Conservation (phyloP, 1,284 basidiomycete species). For the Rhodotorula sp. region DNA sequence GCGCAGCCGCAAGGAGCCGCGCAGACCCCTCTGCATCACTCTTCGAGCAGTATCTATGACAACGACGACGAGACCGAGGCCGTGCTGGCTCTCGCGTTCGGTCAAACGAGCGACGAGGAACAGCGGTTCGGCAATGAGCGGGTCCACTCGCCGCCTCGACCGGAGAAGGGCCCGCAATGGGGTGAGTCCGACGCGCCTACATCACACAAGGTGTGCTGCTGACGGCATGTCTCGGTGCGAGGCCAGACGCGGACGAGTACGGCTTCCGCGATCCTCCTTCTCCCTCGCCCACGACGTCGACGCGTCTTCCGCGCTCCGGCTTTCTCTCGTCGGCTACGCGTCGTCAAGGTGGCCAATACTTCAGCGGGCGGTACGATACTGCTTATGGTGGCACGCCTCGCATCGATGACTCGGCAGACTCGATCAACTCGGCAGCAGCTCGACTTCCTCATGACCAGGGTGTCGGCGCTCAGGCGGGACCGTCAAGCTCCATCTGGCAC, state of each 20-base stretch:
- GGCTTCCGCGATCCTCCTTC: slow-evolving; percentile 1
- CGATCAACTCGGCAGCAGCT: no score
- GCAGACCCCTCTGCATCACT: background rate
- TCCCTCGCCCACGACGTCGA: background rate
- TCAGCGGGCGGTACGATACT: no score
- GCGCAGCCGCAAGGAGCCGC: background rate
- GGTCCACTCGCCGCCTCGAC: background rate
- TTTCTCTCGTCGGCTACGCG: background rate
- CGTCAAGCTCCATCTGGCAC: no score
- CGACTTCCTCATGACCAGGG: no score
- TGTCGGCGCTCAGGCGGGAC: no score
- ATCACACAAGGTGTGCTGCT: no score
- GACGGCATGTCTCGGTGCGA: no score
- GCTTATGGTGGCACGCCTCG: no score
- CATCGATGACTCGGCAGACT: no score
- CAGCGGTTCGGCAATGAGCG: background rate
- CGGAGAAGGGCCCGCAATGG: no score
- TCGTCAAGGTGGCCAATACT: background rate
- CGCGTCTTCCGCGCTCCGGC: background rate
- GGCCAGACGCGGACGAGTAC: background rate
- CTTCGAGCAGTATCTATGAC: slow-evolving; percentile 15
- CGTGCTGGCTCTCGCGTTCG: background rate
- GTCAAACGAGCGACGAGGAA: background rate
- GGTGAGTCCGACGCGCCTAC: no score
- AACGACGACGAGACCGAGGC: slow-evolving; percentile 12